Base-by-base conservation (phyloP, 139 green algal genomes). In the Nannochloris sp. region DNA sequence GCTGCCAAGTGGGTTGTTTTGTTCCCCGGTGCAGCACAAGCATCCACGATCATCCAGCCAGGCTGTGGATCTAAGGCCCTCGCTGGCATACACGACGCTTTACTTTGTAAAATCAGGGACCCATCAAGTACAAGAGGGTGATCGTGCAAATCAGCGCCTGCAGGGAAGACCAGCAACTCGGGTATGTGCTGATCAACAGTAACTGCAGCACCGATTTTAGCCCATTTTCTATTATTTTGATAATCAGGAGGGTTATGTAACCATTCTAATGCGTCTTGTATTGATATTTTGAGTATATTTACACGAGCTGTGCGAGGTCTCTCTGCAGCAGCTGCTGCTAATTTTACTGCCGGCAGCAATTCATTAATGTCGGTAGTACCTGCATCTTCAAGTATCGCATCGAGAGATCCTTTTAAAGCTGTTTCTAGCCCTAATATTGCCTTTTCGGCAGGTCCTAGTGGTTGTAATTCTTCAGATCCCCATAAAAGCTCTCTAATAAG, bases 21-120 rank as follows among this genome's bases (percentile, higher is more conserved):
- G 83, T 98, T 98, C 47, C 93, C 93, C 1, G 93, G 93, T 4
- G 93, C 93, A 0, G 93, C 89, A 69, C 93, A 98, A 37, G 79
- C 86, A 77, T 99, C 93, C 54, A 98, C 35, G 13, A 97, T 79
- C 14, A 70, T 66, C 88, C 86, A 96, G 23, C 80, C 79, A 1
- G 80, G 51, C 39, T 80, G 12, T 8, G 94, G 91, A n/a, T 19
- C 38, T 48, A 99, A 73, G 13, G 85, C 89, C 47, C 82, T 77
- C 0, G 92, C 92, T 14, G 90, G 85, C 78, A 98, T 85, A 80
- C 92, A 97, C 42, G 80, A 92, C 10, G 91, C 82, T 57, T 84
- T 82, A 62, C 82, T 87, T 76, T 94, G 87, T 42, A 91, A 79
- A 25, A 97, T 71, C 2, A 96, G 58, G 10, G 36, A 48, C 23